phyloP scores from a whole-genome alignment of 805 yeast genomes.

The Starmerella bacillaris region DNA sequence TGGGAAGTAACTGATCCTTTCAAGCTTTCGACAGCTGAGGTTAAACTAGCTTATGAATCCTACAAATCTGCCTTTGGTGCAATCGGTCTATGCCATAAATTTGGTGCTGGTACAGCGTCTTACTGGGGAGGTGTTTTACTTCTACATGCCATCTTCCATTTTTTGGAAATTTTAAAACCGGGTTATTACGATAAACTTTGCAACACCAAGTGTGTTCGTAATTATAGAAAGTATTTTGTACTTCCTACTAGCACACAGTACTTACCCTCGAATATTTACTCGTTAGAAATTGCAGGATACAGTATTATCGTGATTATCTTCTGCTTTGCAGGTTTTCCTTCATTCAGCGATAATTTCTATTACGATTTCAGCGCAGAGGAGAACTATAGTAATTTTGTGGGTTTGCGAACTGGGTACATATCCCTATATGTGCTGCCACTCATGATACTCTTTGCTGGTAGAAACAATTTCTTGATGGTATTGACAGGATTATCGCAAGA shows the following conservation, averaged over 20 bases:
- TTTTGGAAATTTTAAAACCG: constrained; percentile 4
- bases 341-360: constrained; percentile 2
- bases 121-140: constrained; percentile 13
- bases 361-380: constrained; percentile 1
- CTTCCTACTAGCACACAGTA: neutral
- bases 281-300: constrained; percentile 24
- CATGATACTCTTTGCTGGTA: constrained; percentile 35
- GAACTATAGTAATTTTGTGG: constrained; percentile 3
- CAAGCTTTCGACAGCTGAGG: constrained; percentile 1
- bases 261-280: constrained; percentile 28
- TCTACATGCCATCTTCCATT: constrained; percentile 3
- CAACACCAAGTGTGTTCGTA: neutral
- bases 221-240: neutral
- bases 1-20: constrained; percentile 11
- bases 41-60: constrained; percentile 2
- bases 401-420: constrained; percentile 11
- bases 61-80: neutral
- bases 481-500: constrained; percentile 44
- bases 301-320: constrained; percentile 21
- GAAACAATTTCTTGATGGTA: constrained; percentile 48
- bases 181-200: neutral
- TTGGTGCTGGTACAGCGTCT: constrained; percentile 8
- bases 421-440: constrained; percentile 17
- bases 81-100: constrained; percentile 3
- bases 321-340: constrained; percentile 12